A percentile compares a stretch with the other conserved stretches of the same genome.
Conservation (phyloP, 1,284 basidiomycete genomes). For the Trametes polyzona region DNA sequence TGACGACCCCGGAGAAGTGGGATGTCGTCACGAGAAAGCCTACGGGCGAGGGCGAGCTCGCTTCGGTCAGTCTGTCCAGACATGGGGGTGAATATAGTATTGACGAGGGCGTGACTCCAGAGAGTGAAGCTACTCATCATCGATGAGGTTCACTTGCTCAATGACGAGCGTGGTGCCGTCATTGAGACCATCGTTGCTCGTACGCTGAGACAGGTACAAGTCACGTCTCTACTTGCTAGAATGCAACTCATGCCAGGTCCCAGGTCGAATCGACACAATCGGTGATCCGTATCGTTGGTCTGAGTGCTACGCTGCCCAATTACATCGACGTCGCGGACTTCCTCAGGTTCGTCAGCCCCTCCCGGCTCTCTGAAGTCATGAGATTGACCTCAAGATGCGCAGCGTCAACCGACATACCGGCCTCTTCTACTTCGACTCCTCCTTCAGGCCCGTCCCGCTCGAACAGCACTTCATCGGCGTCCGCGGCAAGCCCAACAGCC, state of each 20-base stretch:
- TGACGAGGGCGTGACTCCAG: constrained; percentile 44
- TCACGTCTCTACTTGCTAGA: not conserved
- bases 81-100: not conserved
- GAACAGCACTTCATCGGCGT: constrained; percentile 98
- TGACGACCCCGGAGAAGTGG: constrained; percentile 99
- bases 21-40: constrained; percentile 99
- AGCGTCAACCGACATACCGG: constrained; percentile 90
- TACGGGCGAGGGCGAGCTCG: constrained; percentile 94
- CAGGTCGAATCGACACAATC: constrained; percentile 97
- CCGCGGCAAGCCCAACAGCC: constrained; percentile 86
- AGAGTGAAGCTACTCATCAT: constrained; percentile 96
- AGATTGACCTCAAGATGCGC: not conserved
- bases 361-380: not conserved
- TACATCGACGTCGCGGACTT: constrained; percentile 98
- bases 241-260: not conserved
- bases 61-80: constrained; percentile 61
- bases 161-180: constrained; percentile 97
- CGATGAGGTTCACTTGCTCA: constrained; percentile 97
- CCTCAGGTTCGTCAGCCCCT: constrained; percentile 59
- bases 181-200: constrained; percentile 99
- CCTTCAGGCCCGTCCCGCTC: constrained; percentile 95
- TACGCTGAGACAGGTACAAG: constrained; percentile 82
- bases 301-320: constrained; percentile 98
- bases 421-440: constrained; percentile 98
- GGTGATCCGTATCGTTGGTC: constrained; percentile 95